These are phyloP conservation scores for Podaxis carcinomalis DNA, from an alignment of 768 basidiomycete genomes.

Conservation along the genomic window DNA sequence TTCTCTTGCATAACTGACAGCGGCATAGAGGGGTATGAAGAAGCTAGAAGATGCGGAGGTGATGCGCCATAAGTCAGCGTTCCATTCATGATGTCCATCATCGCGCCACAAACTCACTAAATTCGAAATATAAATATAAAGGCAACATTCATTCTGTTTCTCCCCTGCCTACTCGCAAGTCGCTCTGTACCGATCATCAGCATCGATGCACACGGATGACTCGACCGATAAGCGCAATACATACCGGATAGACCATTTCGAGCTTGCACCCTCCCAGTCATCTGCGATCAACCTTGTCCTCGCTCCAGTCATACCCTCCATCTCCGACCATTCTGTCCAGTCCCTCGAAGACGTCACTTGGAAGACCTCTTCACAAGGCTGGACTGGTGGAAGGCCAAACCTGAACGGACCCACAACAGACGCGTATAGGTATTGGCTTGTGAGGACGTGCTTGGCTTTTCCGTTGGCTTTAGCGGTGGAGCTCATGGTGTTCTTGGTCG, in stretches of 20 bases:
- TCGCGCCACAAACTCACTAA: neutral
- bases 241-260: constrained; percentile 7
- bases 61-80: neutral
- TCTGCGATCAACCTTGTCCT: constrained; percentile 7
- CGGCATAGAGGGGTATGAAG: neutral
- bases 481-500: neutral
- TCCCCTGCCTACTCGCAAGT: neutral
- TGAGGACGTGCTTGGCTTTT: constrained; percentile 1
- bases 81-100: neutral
- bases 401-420: neutral
- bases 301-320: neutral
- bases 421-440: neutral
- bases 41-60: neutral
- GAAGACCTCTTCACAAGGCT: neutral
- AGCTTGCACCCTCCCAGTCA: constrained; percentile 8
- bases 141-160: neutral
- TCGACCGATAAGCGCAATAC: neutral
- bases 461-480: constrained; percentile 7
- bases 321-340: constrained; percentile 3
- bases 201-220: neutral
- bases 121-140: neutral
- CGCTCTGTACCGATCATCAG: neutral
- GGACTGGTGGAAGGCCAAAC: constrained; percentile 3
- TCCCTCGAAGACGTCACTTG: neutral
- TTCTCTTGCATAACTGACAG: neutral